Evolutionary conservation across 192 early-diverging fungal genomes (phyloP).

Genomic region (Entrophospora sp.): DNA sequence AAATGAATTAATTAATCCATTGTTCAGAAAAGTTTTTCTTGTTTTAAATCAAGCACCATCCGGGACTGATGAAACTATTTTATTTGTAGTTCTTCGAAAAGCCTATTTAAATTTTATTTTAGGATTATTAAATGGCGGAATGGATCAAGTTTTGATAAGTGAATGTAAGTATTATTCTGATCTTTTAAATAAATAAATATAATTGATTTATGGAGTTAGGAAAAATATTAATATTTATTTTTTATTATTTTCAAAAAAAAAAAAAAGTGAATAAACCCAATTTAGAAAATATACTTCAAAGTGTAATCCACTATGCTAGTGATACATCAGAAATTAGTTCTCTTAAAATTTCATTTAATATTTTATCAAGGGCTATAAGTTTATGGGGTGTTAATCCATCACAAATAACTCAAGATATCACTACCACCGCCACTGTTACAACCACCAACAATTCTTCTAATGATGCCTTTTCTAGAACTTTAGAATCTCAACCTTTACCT

Average conservation of each 20-base stretch:
- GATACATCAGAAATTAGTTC: constrained; percentile 52
- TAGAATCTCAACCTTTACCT: constrained; percentile 36
- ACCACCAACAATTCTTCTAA: not conserved
- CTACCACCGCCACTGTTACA: too few relatives aligned
- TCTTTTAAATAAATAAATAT: too few relatives aligned
- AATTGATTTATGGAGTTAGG: too few relatives aligned
- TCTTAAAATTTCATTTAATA: constrained; percentile 60
- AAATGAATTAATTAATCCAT: constrained; percentile 68
- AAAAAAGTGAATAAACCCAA: constrained; percentile 49
- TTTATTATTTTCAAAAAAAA: constrained; percentile 22
- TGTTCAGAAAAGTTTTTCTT: constrained; percentile 73
- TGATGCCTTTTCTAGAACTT: too few relatives aligned
- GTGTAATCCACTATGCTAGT: constrained; percentile 55
- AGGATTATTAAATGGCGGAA: constrained; percentile 68
- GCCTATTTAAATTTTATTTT: constrained; percentile 74
- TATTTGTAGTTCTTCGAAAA: constrained; percentile 69
- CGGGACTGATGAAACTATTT: constrained; percentile 81
- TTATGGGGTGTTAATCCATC: constrained; percentile 51
- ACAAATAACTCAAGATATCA: too few relatives aligned
- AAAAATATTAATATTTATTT: not conserved
- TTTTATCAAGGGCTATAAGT: constrained; percentile 57
- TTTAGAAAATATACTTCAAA: constrained; percentile 53
- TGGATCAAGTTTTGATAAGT: constrained; percentile 68
- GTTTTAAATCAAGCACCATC: constrained; percentile 75
- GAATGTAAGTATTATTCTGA: constrained; percentile 46